Evolutionary conservation across 2,329 filamentous ascomycete species (phyloP).

Genomic region (Truncatella angustata): DNA sequence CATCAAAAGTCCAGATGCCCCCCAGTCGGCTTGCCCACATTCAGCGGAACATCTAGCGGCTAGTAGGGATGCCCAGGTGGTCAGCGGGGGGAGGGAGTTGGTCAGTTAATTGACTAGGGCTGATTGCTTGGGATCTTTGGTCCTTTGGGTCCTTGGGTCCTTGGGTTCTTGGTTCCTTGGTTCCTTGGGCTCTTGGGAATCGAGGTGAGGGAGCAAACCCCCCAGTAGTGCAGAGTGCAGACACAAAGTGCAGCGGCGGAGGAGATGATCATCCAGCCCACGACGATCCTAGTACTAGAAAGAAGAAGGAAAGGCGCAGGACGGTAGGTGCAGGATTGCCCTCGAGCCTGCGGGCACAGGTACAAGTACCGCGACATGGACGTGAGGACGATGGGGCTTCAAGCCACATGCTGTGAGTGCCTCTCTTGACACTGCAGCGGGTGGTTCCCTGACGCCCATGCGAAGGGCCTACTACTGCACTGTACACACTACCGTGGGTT

Average conservation of each 20-base stretch:
- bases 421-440: conserved; percentile 8
- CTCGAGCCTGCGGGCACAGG: neutral
- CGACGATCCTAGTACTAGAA: too few relatives aligned
- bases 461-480: conserved; percentile 8
- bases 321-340: conserved; percentile 7
- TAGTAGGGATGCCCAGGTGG: conserved; percentile 2
- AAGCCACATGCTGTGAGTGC: conserved; percentile 5
- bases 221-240: too few relatives aligned
- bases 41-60: neutral
- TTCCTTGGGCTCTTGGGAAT: too few relatives aligned
- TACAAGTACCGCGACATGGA: neutral
- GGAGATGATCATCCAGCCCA: too few relatives aligned
- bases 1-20: neutral
- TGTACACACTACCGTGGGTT: too few relatives aligned
- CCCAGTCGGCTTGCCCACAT: conserved; percentile 1
- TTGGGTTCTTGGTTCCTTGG: too few relatives aligned
- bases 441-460: neutral
- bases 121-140: neutral
- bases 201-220: too few relatives aligned
- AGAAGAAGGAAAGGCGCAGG: conserved; percentile 3
- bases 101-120: neutral
- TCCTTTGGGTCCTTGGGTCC: too few relatives aligned
- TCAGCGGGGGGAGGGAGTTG: neutral
- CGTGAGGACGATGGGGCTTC: neutral
- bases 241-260: too few relatives aligned